Evolutionary conservation across 2,329 filamentous ascomycete genomes (phyloP), one percentile per base, ranked within the genome.

Genomic region (Beauveria pseudobassiana): DNA sequence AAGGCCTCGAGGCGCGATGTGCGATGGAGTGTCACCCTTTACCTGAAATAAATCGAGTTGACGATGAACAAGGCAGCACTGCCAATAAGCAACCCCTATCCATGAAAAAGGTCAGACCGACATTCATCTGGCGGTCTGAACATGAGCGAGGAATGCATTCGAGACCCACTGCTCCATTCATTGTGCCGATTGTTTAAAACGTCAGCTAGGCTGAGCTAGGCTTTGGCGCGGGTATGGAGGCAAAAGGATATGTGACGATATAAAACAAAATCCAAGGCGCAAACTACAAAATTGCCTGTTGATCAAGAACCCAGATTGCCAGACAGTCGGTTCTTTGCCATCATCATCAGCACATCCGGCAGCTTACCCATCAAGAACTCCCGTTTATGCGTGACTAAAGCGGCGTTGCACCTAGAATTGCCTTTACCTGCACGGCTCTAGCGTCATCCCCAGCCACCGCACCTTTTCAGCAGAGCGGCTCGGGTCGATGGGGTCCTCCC

Each of bases 91-190:
- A 26, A 24, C 20, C 20, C 50, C 28, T 4, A 7, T 40, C 3
- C 8, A 16, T 9, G n/a, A 3, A 26, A 26, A 12, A 22, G 26
- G 28, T 22, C 18, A 24, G 34, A 10, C 30, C 18, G 30, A 42
- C 24, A 26, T 28, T 24, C 50, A 60, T 60, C 34, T 54, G 24
- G 58, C 58, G 58, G 58, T 60, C 58, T 60, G 50, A 46, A 60
- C 26, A 48, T 45, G 12, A 42, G n/a, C 3, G 59, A 50, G 46
- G 45, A 56, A 55, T 55, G 43, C 16, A 53, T 10, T 6, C 63
- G 90, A 86, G 54, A 92, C 57, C 58, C 58, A 57, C 48, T 20
- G 6, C 42, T 63, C 61, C 56, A 59, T 55, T 42, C 48, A 59
- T 52, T 59, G 56, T 62, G 38, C 18, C 53, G 49, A 62, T 62